These are phyloP conservation scores for Galerina sulciceps DNA, from an alignment of 768 basidiomycete genomes.

Conservation along the genomic window DNA sequence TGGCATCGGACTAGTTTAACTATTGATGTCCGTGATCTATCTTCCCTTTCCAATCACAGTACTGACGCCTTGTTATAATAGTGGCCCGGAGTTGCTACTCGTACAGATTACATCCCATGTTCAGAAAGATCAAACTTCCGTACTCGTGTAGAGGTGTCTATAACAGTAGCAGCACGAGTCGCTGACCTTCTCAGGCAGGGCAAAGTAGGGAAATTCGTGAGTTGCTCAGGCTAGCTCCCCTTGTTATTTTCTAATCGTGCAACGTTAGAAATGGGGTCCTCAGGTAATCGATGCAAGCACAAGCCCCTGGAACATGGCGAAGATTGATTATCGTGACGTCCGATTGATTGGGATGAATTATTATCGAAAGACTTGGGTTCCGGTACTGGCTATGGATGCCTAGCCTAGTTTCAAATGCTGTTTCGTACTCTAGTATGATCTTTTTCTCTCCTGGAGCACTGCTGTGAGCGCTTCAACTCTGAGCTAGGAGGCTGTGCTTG, in stretches of 20 bases:
- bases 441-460: neutral
- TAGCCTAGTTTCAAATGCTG: neutral
- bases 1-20: slow-evolving; percentile 23
- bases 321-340: slow-evolving; percentile 20
- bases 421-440: too few species aligned
- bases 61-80: slow-evolving; percentile 4
- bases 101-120: slow-evolving; percentile 3
- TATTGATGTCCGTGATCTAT: slow-evolving; percentile 21
- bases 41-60: neutral
- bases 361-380: slow-evolving; percentile 28
- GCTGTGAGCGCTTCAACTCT: too few species aligned
- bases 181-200: neutral
- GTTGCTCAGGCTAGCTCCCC: neutral
- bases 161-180: slow-evolving; percentile 7
- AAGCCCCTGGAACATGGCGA: slow-evolving; percentile 18
- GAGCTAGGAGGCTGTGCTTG: too few species aligned
- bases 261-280: neutral
- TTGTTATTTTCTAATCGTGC: neutral
- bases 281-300: slow-evolving; percentile 13
- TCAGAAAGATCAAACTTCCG: slow-evolving; percentile 1
- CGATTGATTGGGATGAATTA: slow-evolving; percentile 29
- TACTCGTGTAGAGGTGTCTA: slow-evolving; percentile 20
- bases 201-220: slow-evolving; percentile 2
- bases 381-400: slow-evolving; percentile 20
- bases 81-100: slow-evolving; percentile 24